phyloP scores from a whole-genome alignment of 306 rosid genomes.

The Carpinus viminea region DNA sequence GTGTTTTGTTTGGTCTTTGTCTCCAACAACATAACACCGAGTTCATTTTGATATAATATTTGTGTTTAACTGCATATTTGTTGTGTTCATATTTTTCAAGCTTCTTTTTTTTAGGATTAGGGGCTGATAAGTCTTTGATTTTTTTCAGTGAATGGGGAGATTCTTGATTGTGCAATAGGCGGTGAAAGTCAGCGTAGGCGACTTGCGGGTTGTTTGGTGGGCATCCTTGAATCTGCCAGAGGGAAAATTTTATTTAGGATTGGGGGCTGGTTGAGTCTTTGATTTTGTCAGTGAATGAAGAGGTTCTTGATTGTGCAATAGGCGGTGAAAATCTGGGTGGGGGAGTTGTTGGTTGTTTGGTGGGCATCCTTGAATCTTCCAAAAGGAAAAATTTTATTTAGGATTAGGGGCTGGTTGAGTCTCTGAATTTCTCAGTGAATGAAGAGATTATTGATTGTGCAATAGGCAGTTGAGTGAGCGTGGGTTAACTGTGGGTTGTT shows the following conservation, averaged over 20 bases:
- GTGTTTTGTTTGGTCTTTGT: too few relatives aligned
- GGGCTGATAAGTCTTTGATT: neutral
- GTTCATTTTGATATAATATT: neutral
- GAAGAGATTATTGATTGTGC: constrained; percentile 46
- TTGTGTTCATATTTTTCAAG: neutral
- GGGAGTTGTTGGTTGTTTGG: constrained; percentile 47
- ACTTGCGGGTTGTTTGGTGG: constrained; percentile 62
- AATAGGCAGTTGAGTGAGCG: constrained; percentile 29
- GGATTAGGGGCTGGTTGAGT: too few relatives aligned
- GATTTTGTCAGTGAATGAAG: constrained; percentile 33
- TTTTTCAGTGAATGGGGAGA: constrained; percentile 14
- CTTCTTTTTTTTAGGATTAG: neutral
- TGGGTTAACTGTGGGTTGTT: constrained; percentile 41
- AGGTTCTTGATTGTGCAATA: constrained; percentile 46
- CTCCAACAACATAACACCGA: too few relatives aligned
- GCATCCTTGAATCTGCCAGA: constrained; percentile 40
- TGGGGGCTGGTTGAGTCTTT: too few relatives aligned
- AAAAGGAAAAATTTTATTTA: too few relatives aligned
- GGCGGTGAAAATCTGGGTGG: constrained; percentile 27
- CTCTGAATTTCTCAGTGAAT: neutral
- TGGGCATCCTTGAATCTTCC: constrained; percentile 57
- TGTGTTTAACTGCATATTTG: neutral
- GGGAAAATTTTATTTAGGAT: too few relatives aligned
- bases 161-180: constrained; percentile 44
- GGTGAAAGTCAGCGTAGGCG: constrained; percentile 29